Base-by-base conservation (phyloP, 192 early-diverging fungal genomes). In the Dispira parvispora region DNA sequence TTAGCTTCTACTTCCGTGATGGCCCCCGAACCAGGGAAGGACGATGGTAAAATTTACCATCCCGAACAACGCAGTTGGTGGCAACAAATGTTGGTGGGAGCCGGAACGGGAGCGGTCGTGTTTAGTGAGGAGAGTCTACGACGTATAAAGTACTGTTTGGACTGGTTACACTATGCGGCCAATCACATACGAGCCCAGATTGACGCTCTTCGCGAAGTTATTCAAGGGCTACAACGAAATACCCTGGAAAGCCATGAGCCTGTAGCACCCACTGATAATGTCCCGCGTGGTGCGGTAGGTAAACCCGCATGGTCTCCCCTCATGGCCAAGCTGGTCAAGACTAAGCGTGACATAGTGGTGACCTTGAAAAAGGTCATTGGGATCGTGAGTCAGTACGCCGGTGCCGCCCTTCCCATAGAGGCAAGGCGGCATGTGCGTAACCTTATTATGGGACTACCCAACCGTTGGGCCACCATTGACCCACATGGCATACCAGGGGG, bases 51-150 rank as follows among this genome's bases (percentile, higher is more conserved):
- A 38, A 38, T 38, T 1, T 38, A 38, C 32, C 32, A 38, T 38
- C 3, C 32, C 63, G 42, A 44, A 50, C 27, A 61, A 45, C 53
- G 45, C 53, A 69, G 55, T 46, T 47, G 80, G 56, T 87, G 85
- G 86, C 69, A 73, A 26, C 80, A 79, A 55, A 68, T 84, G 23
- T 78, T 87, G 8, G 78, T 80, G 45, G 78, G 77, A 18, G 79
- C 81, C 6, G 82, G 82, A 53, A 68, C 84, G 1, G 83, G 87
- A 8, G 87, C 84, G 6, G 78, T 89, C 63, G 84, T 88, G 11
- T 82, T 91, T 38, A 88, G 86, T 63, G 90, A 93, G 63, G 91
- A 96, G 68, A 85, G 87, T 65, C 82, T 94, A 78, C 78, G 83
- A 64, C 87, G 83, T 63, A 70, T 96, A 46, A 79, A 84, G 50